Conservation (phyloP, 2,329 filamentous ascomycete genomes). For the Thermochaetoides dissita region DNA sequence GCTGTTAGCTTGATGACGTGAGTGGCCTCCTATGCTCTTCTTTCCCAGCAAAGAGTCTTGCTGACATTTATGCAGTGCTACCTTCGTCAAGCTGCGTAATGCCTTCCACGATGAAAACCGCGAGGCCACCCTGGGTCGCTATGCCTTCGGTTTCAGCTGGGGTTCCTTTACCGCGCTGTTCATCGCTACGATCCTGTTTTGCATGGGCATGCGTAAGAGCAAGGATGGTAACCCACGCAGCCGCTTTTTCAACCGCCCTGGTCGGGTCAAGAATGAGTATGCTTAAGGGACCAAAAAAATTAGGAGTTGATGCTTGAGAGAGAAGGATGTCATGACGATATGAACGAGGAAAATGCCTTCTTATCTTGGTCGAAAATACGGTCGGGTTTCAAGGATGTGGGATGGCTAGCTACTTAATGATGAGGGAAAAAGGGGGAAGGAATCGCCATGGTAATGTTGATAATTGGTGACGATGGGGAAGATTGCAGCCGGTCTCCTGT, state of each 20-base stretch:
- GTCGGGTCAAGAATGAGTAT: slow-evolving; percentile 57
- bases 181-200: slow-evolving; percentile 54
- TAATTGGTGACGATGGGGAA: too few relatives aligned
- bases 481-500: too few relatives aligned
- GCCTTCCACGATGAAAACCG: slow-evolving; percentile 44
- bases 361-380: too few relatives aligned
- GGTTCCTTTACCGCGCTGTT: slow-evolving; percentile 52
- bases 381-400: too few relatives aligned
- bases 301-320: background rate
- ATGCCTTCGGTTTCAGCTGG: slow-evolving; percentile 69
- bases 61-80: slow-evolving; percentile 26
- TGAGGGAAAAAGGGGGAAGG: too few relatives aligned
- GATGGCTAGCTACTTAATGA: too few relatives aligned
- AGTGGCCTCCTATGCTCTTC: slow-evolving; percentile 20
- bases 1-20: slow-evolving; percentile 65
- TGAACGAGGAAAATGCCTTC: too few relatives aligned
- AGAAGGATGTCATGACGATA: background rate
- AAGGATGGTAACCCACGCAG: slow-evolving; percentile 1
- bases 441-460: too few relatives aligned
- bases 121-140: slow-evolving; percentile 46
- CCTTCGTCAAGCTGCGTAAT: slow-evolving; percentile 56
- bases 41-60: slow-evolving; percentile 6
- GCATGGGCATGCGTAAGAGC: slow-evolving; percentile 37
- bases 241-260: slow-evolving; percentile 8
- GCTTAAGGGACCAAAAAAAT: slow-evolving; percentile 1